Conservation (phyloP, 2,329 filamentous ascomycete genomes). For the Scolecobasidium constrictum region DNA sequence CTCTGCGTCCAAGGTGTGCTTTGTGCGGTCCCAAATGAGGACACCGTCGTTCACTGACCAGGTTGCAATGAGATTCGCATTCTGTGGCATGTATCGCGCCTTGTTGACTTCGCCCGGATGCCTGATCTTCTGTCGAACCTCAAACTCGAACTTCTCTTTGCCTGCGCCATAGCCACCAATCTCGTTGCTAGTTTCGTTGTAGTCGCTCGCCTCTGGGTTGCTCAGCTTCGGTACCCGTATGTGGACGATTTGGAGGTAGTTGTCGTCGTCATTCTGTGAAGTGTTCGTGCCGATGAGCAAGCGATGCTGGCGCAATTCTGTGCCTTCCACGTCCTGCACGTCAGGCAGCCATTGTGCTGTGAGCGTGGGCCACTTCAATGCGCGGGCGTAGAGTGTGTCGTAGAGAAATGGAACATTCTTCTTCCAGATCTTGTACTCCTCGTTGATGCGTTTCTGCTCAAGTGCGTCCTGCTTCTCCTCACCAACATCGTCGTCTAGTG, state of each 20-base stretch:
- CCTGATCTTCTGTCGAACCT: conserved; percentile 89
- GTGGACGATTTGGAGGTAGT: conserved; percentile 91
- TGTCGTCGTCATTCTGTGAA: conserved; percentile 68
- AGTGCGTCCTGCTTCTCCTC: conserved; percentile 60
- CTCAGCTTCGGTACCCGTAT: conserved; percentile 80
- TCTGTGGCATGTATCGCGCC: conserved; percentile 93
- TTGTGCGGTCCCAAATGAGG: conserved; percentile 90
- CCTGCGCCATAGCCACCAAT: conserved; percentile 82
- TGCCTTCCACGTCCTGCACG: conserved; percentile 57
- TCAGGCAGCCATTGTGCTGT: conserved; percentile 98
- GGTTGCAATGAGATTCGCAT: conserved; percentile 91
- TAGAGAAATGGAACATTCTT: conserved; percentile 98
- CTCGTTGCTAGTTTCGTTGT: conserved; percentile 85
- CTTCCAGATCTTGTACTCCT: conserved; percentile 99
- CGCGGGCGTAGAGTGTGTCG: conserved; percentile 90
- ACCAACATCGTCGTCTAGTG: conserved; percentile 24
- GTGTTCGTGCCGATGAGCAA: conserved; percentile 92
- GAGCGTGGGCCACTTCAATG: conserved; percentile 92
- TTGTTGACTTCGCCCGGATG: conserved; percentile 98
- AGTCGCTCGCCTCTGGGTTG: conserved; percentile 65
- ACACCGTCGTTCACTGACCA: conserved; percentile 80
- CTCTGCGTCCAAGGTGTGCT: conserved; percentile 68
- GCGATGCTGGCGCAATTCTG: conserved; percentile 78
- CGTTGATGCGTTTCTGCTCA: conserved; percentile 85
- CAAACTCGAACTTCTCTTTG: conserved; percentile 73